A percentile compares a stretch with the other conserved stretches of the same genome.
Conservation (phyloP, 768 basidiomycete genomes). For the Pisolithus marmoratus region DNA sequence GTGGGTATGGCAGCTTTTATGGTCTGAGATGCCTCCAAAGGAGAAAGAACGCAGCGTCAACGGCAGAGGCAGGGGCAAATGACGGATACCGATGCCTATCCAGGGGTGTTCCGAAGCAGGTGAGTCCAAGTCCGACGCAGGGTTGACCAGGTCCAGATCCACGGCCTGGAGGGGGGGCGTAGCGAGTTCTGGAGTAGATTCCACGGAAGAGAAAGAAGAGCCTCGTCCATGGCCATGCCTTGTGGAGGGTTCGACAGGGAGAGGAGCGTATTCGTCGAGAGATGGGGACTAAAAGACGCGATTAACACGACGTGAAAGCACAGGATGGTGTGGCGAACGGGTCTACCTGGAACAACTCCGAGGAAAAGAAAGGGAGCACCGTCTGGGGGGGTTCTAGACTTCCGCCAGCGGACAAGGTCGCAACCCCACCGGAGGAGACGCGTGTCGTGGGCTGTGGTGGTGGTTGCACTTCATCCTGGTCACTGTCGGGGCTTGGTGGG, state of each 20-base stretch:
- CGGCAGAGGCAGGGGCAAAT: slow-evolving; percentile 27
- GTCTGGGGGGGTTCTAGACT: slow-evolving; percentile 35
- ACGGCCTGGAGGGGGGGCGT: slow-evolving; percentile 35
- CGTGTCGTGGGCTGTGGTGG: slow-evolving; percentile 2
- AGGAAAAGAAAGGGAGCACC: slow-evolving; percentile 23
- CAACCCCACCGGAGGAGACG: slow-evolving; percentile 18
- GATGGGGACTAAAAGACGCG: slow-evolving; percentile 24
- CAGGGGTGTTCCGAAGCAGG: slow-evolving; percentile 20
- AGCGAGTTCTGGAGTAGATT: slow-evolving; percentile 50
- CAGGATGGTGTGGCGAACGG: not conserved
- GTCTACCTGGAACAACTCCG: slow-evolving; percentile 24
- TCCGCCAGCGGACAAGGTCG: slow-evolving; percentile 32
- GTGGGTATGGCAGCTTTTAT: slow-evolving; percentile 31
- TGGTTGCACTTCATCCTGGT: slow-evolving; percentile 20
- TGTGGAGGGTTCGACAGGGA: slow-evolving; percentile 50
- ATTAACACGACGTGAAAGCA: slow-evolving; percentile 16
- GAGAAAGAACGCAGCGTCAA: slow-evolving; percentile 39
- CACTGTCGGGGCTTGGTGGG: slow-evolving; percentile 32
- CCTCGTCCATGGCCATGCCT: slow-evolving; percentile 36
- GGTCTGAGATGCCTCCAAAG: slow-evolving; percentile 31
- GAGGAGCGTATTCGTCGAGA: slow-evolving; percentile 43
- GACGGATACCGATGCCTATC: slow-evolving; percentile 18
- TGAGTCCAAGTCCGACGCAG: slow-evolving; percentile 30
- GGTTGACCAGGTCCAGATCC: slow-evolving; percentile 32
- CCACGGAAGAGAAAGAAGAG: slow-evolving; percentile 48